A percentile compares a stretch with the other conserved stretches of the same genome.
These are phyloP conservation scores for Neophaeococcomyces mojaviensis DNA, from an alignment of 2,329 filamentous ascomycete species.

Conservation along the genomic window DNA sequence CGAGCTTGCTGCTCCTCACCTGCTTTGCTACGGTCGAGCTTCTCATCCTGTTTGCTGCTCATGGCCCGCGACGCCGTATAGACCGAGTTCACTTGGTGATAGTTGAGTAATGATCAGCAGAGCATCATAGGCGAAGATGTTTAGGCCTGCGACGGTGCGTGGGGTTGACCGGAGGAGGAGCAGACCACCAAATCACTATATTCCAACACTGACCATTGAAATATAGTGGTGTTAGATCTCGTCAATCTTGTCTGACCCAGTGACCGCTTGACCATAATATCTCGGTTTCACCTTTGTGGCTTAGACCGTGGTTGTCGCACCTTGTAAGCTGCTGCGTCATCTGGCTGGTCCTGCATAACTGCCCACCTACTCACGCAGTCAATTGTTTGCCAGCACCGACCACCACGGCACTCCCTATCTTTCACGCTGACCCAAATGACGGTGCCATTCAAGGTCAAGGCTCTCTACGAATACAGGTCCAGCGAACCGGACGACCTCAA, in stretches of 20 bases:
- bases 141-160: neutral
- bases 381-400: slow-evolving; percentile 20
- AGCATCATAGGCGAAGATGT: neutral
- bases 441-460: slow-evolving; percentile 85
- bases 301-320: neutral
- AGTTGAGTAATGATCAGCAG: neutral
- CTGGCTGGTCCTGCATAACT: neutral
- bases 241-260: no score
- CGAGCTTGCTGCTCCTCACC: slow-evolving; percentile 23
- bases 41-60: neutral
- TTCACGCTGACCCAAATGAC: slow-evolving; percentile 52
- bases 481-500: slow-evolving; percentile 90
- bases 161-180: neutral
- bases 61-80: neutral
- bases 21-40: neutral
- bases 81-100: neutral
- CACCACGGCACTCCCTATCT: neutral
- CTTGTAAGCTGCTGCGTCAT: slow-evolving; percentile 2
- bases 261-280: no score
- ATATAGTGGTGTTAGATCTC: no score
- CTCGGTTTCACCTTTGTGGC: neutral
- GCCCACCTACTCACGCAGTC: neutral
- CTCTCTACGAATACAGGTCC: slow-evolving; percentile 88
- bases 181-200: neutral
- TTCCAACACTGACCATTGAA: no score